phyloP scores from a whole-genome alignment of 176 grass and related monocot genomes.

The Phyllostachys edulis region DNA sequence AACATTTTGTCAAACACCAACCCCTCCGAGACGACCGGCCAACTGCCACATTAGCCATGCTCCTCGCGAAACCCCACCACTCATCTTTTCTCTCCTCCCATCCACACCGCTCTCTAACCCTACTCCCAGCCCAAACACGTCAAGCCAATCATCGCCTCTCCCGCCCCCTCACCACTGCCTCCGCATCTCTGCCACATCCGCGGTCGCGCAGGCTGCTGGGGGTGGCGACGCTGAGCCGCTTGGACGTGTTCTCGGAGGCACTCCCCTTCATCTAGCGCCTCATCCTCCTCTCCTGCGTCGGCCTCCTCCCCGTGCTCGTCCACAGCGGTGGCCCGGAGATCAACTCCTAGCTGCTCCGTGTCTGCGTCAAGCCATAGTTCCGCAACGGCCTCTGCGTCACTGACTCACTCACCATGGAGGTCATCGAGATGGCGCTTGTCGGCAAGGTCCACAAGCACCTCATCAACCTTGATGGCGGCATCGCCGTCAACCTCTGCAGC shows the following conservation, averaged over 20 bases:
- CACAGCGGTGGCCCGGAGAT: slow-evolving; percentile 72
- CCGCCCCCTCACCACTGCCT: neutral
- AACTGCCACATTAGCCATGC: slow-evolving; percentile 29
- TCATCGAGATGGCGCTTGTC: slow-evolving; percentile 73
- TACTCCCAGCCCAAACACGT: neutral
- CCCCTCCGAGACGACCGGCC: neutral
- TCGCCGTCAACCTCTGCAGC: too few species aligned
- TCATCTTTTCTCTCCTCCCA: neutral
- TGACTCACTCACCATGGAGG: slow-evolving; percentile 62
- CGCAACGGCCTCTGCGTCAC: slow-evolving; percentile 64
- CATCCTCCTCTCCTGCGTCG: slow-evolving; percentile 68
- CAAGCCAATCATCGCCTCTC: too few species aligned
- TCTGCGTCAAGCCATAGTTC: slow-evolving; percentile 62
- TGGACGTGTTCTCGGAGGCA: slow-evolving; percentile 69
- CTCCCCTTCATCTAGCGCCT: slow-evolving; percentile 74
- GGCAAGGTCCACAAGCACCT: slow-evolving; percentile 38
- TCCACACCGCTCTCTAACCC: slow-evolving; percentile 13
- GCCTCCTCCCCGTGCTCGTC: slow-evolving; percentile 64
- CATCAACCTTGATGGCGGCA: too few species aligned
- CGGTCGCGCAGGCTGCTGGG: neutral
- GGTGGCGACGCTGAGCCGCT: slow-evolving; percentile 17
- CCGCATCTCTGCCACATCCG: slow-evolving; percentile 28
- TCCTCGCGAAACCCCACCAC: slow-evolving; percentile 30
- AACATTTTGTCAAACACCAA: slow-evolving; percentile 32
- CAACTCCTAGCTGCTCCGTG: slow-evolving; percentile 58